Conservation (phyloP, 148 eudicot species). For the Hydrangea macrophylla region DNA sequence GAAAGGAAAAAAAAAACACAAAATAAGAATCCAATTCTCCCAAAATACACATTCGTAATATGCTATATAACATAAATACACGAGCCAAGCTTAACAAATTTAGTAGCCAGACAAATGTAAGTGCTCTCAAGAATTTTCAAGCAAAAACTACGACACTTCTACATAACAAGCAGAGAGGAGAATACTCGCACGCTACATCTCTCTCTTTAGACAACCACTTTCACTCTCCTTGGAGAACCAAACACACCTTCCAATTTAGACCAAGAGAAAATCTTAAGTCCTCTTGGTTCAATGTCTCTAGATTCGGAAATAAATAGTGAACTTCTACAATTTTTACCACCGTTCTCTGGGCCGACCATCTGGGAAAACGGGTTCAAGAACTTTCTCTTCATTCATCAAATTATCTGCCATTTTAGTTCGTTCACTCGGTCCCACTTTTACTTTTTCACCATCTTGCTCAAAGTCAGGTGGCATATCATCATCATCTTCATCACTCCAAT, state of each 20-base stretch:
- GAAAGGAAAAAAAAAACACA: too few relatives aligned
- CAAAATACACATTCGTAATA: conserved; percentile 1
- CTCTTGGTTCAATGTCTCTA: neutral
- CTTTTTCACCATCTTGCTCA: conserved; percentile 44
- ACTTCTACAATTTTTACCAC: conserved; percentile 48
- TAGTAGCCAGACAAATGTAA: neutral
- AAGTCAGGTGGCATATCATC: conserved; percentile 82
- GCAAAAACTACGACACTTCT: neutral
- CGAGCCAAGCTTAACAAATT: neutral
- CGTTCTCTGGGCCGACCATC: conserved; percentile 96
- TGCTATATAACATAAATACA: neutral
- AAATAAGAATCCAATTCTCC: neutral
- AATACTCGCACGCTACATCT: neutral
- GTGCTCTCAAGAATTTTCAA: neutral
- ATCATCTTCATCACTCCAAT: conserved; percentile 74
- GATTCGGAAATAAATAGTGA: neutral
- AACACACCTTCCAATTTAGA: neutral
- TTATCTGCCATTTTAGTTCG: conserved; percentile 32
- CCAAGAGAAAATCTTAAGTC: neutral
- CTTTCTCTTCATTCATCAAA: conserved; percentile 38
- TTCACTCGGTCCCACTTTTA: conserved; percentile 36
- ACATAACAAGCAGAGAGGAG: neutral
- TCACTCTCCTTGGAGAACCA: conserved; percentile 3
- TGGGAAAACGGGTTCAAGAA: conserved; percentile 56
- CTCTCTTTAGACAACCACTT: conserved; percentile 3